Evolutionary conservation across 2,329 filamentous ascomycete species (phyloP), one percentile per base, ranked within the genome.

Genomic region (Neopestalotiopsis rosae): DNA sequence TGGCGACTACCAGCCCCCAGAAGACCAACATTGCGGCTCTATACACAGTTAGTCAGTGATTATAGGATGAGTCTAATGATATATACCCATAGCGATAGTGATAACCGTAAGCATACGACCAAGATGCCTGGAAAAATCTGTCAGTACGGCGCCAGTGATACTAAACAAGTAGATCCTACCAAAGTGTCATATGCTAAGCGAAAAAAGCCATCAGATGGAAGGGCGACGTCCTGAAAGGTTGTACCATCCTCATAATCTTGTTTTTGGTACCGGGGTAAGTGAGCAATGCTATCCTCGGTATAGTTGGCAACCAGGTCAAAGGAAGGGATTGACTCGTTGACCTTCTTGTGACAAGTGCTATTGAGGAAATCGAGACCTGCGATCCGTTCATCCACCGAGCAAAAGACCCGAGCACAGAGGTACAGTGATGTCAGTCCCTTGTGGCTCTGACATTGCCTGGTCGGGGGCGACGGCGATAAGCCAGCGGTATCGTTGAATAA

Each of bases 51-150:
- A 65, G 20, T 42, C 7, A 20, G 30, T 32, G 32, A 28, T 28
- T 28, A 32, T 13, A n/a, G 42, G 28, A 30, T 1, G 10, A 6
- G 24, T 30, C 34, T 10, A 38, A 52, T 34, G 13, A 4, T 5
- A 70, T 74, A n/a, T 74, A 82, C 80, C 79, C 79, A 56, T 84
- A 84, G 3, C 72, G 24, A 6, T 73, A 72, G 68, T 85, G 83
- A 40, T 78, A 71, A 0, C 68, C 62, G 24, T 76, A 73, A 1
- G 80, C 79, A 69, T 83, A 82, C 49, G 75, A 68, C 0, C 76
- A 74, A 40, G 80, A 77, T 17, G 79, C 79, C 81, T 81, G 42
- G 40, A 1, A 24, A 9, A 42, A 20, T 62, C 17, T 77, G 65
- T 70, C 2, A 10, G 2, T 1, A 56, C 24, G 42, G 32, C 6